Evolutionary conservation across 345 rosid species (phyloP).

Genomic region (Populus alba): DNA sequence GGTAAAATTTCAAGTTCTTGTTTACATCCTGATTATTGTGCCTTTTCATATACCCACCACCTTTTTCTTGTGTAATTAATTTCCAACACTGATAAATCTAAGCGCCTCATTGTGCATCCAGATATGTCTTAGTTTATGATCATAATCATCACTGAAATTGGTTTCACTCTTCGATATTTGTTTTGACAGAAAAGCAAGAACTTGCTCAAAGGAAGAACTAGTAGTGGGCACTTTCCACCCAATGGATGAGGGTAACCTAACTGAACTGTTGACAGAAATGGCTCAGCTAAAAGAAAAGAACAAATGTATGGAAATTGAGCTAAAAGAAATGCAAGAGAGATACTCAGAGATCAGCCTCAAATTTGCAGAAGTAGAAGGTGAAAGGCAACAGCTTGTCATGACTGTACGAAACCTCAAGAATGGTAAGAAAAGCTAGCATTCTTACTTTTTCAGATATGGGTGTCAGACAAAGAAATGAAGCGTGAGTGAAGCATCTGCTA

Average conservation of each 20-base stretch:
- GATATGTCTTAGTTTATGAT: not conserved
- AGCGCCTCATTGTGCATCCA: not conserved
- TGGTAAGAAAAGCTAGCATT: conserved; percentile 45
- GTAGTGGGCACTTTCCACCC: conserved; percentile 13
- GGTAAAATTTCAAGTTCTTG: conserved; percentile 28
- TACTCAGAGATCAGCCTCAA: conserved; percentile 87
- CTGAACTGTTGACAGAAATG: conserved; percentile 29
- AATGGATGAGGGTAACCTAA: conserved; percentile 29
- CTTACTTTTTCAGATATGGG: not conserved
- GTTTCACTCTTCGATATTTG: not conserved
- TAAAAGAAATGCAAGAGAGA: conserved; percentile 92
- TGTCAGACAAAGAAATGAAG: not conserved
- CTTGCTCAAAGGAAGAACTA: conserved; percentile 26
- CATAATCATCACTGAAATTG: conserved; percentile 6
- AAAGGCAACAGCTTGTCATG: conserved; percentile 94
- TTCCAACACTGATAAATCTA: not conserved
- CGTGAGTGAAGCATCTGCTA: not conserved
- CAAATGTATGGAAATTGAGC: conserved; percentile 68
- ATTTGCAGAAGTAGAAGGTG: conserved; percentile 95
- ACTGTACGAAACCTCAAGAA: conserved; percentile 79
- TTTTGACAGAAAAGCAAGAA: conserved; percentile 35
- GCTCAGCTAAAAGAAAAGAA: conserved; percentile 55
- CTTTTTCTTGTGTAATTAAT: not conserved
- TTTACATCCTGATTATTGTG: conserved; percentile 13
- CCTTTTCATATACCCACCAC: not conserved